phyloP scores from a whole-genome alignment of 345 rosid genomes.

The Zanthoxylum bungeanum region DNA sequence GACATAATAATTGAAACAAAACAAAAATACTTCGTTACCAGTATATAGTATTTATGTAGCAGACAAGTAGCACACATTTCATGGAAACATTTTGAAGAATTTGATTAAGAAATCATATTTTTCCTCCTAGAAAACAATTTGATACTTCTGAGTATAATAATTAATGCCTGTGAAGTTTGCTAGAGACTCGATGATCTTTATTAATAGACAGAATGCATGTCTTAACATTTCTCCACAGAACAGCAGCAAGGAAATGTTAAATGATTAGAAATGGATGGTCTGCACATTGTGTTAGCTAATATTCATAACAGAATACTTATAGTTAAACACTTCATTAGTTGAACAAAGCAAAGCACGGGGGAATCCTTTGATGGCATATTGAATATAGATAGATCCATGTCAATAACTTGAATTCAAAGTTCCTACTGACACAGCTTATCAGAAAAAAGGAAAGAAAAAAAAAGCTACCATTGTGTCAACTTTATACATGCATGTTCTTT shows the following conservation, averaged over 20 bases:
- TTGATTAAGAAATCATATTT: background rate
- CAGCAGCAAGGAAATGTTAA: background rate
- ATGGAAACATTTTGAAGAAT: background rate
- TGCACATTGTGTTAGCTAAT: background rate
- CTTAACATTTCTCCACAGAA: background rate
- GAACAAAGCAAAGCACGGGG: background rate
- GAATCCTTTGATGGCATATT: too few relatives aligned
- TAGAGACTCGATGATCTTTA: background rate
- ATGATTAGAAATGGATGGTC: background rate
- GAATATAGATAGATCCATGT: too few relatives aligned
- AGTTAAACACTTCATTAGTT: background rate
- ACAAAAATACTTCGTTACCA: background rate
- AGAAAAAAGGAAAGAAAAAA: too few relatives aligned
- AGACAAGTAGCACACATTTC: background rate
- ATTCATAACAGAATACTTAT: background rate
- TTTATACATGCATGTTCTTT: too few relatives aligned
- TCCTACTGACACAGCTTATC: too few relatives aligned
- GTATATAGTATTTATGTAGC: background rate
- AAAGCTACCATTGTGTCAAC: too few relatives aligned
- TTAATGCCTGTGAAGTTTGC: background rate
- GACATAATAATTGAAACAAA: background rate
- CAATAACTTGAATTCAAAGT: too few relatives aligned
- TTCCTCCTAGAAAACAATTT: background rate
- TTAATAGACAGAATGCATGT: background rate
- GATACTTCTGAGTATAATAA: background rate